Base-by-base conservation (phyloP, 2,329 filamentous ascomycete species). In the Epichloe amarillans region DNA sequence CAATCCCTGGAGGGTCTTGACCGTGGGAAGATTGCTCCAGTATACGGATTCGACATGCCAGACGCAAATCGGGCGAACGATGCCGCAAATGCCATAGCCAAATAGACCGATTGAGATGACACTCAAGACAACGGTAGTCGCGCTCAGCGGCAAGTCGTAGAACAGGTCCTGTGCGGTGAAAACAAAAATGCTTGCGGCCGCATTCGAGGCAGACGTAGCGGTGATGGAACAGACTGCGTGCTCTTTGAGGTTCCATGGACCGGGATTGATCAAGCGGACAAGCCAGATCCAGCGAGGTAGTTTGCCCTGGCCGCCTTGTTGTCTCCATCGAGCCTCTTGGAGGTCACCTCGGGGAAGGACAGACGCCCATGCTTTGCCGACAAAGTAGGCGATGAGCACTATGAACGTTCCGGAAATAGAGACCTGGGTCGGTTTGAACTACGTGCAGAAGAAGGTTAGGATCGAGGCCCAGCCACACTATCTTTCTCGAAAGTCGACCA, bases 41-140 rank as follows among this genome's bases (percentile, higher is more conserved):
- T 77, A 80, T 3, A 80, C 76, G 2, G 74, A 69, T 14, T 79
- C 75, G 5, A 74, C 71, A 48, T 77, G 75, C 68, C 73, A 79
- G 11, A 80, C 75, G 2, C 69, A 67, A 38, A 79, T 68, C 0
- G 76, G 75, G 0, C 76, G 73, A 57, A 79, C 60, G 2, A 79
- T 44, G 7, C 76, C 76, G 42, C 69, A 72, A 3, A 80, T 60
- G 2, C 75, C 76, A 40, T 77, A 80, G 1, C 76, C 76, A 49
- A 77, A 79, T 2, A 79, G 59, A 0, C 73, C 73, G 40, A 79
- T 77, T 0, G 75, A 79, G 48, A 79, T 72, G 44, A 45, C 35
- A 14, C 63, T 68, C 50, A 78, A 53, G 6, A 79, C 64, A 0
- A 76, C 69, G 0, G 76, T 78, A 1, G 64, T 58, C 0, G 72